Evolutionary conservation across 2,329 filamentous ascomycete species (phyloP), one percentile per base, ranked within the genome.

Genomic region (Coccinonectria pachysandricola): DNA sequence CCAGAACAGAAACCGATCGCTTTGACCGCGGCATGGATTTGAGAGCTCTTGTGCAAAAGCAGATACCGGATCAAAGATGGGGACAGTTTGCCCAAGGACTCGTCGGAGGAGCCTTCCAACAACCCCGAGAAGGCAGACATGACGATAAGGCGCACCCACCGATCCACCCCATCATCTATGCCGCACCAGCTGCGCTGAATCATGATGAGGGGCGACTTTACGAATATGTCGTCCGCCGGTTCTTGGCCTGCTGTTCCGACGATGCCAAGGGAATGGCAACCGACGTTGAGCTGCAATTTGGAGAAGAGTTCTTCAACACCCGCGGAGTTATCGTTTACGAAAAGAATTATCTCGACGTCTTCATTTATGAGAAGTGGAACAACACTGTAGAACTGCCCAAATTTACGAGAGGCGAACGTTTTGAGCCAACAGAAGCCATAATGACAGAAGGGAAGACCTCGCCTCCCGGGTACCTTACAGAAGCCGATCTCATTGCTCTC

Each of bases 91-190:
- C 88, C 4, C 79, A 80, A 50, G 65, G 65, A 11, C 66, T 96
- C 7, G 60, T 82, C 15, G 66, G 79, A 36, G 85, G 85, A 3
- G 78, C 65, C 7, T 96, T 94, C 51, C 72, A 74, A 23, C 78
- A 81, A 39, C 91, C 91, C 11, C 75, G 88, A 21, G 71, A 79
- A 39, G 91, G 91, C 4, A 71, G 75, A 27, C 75, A 96, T 51
- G 93, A 98, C 53, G 91, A 98, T 54, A 91, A 94, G 54, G 91
- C 91, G 1, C 91, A 98, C 57, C 91, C 91, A 14, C 91, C 91
- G 0, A 98, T 98, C 33, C 91, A 98, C 45, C 91, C 91, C 1
- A 80, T 98, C 33, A 81, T 81, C n/a, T 92, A 83, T 48, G 84
- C 79, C 5, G 69, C 71, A 9, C 69, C 77, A 0, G 62, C 63